These are phyloP conservation scores for Dendrocalamus latiflorus DNA, from an alignment of 202 grass and related monocot genomes.

Conservation along the genomic window DNA sequence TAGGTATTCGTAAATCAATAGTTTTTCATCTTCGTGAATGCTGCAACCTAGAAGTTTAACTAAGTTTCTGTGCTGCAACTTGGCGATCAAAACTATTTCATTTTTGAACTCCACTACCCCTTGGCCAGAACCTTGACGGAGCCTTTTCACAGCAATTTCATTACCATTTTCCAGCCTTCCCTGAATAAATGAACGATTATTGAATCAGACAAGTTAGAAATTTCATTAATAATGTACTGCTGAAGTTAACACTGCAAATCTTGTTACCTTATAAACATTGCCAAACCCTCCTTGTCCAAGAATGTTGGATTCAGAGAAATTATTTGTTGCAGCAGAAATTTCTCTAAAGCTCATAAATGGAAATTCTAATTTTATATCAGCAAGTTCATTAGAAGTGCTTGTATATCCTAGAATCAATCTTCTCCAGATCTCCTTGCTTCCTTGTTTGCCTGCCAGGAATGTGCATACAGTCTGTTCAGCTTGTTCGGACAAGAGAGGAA, in stretches of 20 bases:
- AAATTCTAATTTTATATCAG: neutral
- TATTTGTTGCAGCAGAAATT: too few species aligned
- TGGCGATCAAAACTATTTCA: slow-evolving; percentile 33
- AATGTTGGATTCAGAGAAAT: slow-evolving; percentile 25
- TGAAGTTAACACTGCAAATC: neutral
- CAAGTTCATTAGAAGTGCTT: neutral
- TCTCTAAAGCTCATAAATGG: slow-evolving; percentile 21
- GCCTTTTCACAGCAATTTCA: slow-evolving; percentile 43
- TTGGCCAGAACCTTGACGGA: slow-evolving; percentile 28
- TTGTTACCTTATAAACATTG: slow-evolving; percentile 53
- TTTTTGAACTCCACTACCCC: slow-evolving; percentile 45
- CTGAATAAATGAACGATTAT: slow-evolving; percentile 18
- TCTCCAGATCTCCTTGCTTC: neutral
- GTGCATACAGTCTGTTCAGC: neutral
- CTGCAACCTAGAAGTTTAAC: slow-evolving; percentile 44
- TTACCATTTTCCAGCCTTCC: slow-evolving; percentile 19
- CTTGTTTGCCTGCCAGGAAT: slow-evolving; percentile 3
- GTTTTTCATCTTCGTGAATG: slow-evolving; percentile 34
- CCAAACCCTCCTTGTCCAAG: slow-evolving; percentile 54
- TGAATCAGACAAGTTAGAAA: neutral
- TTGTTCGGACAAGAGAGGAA: neutral
- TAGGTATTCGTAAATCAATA: slow-evolving; percentile 42
- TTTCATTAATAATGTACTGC: neutral
- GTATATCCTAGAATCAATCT: neutral
- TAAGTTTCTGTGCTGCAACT: slow-evolving; percentile 52